A percentile compares a stretch with the other conserved stretches of the same genome.
phyloP scores from a whole-genome alignment of 2,329 filamentous ascomycete species.

The Calonectria pauciramosa region DNA sequence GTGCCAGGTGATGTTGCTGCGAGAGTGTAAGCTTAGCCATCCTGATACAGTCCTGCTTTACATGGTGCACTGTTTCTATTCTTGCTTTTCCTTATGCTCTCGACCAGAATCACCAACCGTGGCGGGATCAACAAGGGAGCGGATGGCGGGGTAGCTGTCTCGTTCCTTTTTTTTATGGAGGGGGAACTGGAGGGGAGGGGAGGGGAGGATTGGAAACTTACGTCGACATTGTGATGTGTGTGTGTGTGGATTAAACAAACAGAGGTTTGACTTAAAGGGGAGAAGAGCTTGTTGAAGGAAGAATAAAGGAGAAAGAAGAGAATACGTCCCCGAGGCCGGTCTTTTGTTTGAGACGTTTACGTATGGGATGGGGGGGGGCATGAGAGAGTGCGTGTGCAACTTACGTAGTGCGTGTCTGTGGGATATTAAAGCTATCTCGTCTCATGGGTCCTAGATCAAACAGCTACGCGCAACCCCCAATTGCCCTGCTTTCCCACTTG shows the following conservation, averaged over 20 bases:
- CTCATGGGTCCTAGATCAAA: background rate
- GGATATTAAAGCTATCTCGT: slow-evolving; percentile 22
- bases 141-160: slow-evolving; percentile 30
- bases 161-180: slow-evolving; percentile 27
- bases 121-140: background rate
- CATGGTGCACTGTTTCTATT: background rate
- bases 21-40: slow-evolving; percentile 27
- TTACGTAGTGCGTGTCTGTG: slow-evolving; percentile 25
- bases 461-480: background rate
- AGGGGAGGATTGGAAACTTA: slow-evolving; percentile 39
- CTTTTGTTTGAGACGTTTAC: slow-evolving; percentile 22
- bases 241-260: background rate
- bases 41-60: slow-evolving; percentile 19
- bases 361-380: slow-evolving; percentile 8
- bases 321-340: slow-evolving; percentile 16
- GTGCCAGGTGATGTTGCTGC: slow-evolving; percentile 93
- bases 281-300: slow-evolving; percentile 6
- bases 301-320: slow-evolving; percentile 9
- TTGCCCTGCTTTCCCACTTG: background rate
- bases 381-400: slow-evolving; percentile 27
- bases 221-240: slow-evolving; percentile 50
- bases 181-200: background rate
- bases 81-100: background rate
- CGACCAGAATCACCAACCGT: background rate
- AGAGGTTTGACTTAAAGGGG: background rate